phyloP scores from a whole-genome alignment of 1,284 basidiomycete genomes.

The Naganishia liquefaciens region DNA sequence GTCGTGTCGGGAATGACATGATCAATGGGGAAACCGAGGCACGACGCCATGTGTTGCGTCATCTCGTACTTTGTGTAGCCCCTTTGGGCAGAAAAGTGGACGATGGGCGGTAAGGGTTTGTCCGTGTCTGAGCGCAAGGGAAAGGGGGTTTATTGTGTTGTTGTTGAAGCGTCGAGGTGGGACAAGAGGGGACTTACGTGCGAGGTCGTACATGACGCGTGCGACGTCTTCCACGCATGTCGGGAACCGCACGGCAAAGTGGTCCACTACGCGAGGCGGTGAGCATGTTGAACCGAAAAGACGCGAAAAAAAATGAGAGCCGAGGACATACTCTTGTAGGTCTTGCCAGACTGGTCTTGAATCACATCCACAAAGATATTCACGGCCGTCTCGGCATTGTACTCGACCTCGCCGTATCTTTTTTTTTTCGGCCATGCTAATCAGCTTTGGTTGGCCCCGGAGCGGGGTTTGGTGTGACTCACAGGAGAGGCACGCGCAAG shows the following conservation, averaged over 20 bases:
- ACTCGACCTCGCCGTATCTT: constrained; percentile 55
- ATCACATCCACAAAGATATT: constrained; percentile 56
- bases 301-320: neutral
- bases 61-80: constrained; percentile 59
- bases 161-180: too few relatives aligned
- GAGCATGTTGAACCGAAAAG: neutral
- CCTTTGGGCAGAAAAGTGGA: constrained; percentile 56
- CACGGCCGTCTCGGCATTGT: constrained; percentile 56
- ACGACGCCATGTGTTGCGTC: constrained; percentile 48
- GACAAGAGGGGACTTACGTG: constrained; percentile 38
- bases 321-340: constrained; percentile 44
- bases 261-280: constrained; percentile 45
- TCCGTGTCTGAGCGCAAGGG: constrained; percentile 37
- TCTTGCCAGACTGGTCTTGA: constrained; percentile 54
- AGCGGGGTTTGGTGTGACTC: constrained; percentile 21
- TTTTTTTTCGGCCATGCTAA: constrained; percentile 33
- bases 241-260: constrained; percentile 55
- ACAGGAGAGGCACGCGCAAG: constrained; percentile 55
- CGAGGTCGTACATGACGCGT: constrained; percentile 52
- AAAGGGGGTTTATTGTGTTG: neutral
- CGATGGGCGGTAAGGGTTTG: constrained; percentile 46
- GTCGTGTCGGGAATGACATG: constrained; percentile 47
- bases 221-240: constrained; percentile 58
- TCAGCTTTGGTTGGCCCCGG: neutral
- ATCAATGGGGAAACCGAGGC: constrained; percentile 43